These are phyloP conservation scores for Botryosphaeria dothidea DNA, from an alignment of 2,329 filamentous ascomycete genomes.

Conservation along the genomic window DNA sequence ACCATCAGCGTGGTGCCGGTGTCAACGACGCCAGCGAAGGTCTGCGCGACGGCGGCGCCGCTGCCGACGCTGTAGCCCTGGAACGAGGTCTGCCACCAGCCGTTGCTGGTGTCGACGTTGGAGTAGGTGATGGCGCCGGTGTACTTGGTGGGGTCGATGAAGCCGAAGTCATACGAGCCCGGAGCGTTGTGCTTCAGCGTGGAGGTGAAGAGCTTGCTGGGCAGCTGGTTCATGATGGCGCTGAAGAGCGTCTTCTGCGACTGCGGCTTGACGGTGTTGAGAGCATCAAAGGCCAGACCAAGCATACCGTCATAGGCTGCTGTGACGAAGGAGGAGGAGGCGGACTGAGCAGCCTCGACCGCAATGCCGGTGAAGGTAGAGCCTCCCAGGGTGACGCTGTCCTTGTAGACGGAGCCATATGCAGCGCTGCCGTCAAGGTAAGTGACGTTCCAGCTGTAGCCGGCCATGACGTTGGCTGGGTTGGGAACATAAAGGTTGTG, in stretches of 20 bases:
- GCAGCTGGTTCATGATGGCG: conserved; percentile 55
- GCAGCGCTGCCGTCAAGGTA: conserved; percentile 69
- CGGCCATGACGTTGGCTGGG: conserved; percentile 30
- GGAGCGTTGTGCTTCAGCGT: conserved; percentile 53
- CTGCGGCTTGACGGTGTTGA: conserved; percentile 58
- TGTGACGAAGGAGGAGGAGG: conserved; percentile 54
- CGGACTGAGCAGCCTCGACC: conserved; percentile 63
- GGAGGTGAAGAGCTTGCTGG: conserved; percentile 58
- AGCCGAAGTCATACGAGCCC: conserved; percentile 59
- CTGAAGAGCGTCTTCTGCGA: conserved; percentile 61
- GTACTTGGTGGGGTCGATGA: conserved; percentile 61
- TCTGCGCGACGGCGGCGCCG: conserved; percentile 31
- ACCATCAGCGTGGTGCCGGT: conserved; percentile 70
- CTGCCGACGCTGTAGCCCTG: conserved; percentile 58
- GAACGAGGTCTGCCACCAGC: conserved; percentile 64
- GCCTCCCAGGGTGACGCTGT: conserved; percentile 62
- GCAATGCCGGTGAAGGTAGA: conserved; percentile 62
- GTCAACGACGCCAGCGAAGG: conserved; percentile 63
- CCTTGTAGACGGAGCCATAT: conserved; percentile 64
- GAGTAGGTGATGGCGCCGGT: conserved; percentile 60
- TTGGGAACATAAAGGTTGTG: conserved; percentile 60
- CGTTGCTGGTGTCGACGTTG: conserved; percentile 56
- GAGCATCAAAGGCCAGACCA: conserved; percentile 59
- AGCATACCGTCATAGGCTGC: conserved; percentile 59
- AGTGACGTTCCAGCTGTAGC: conserved; percentile 58